phyloP scores from a whole-genome alignment of 768 basidiomycete genomes.

The Inosperma sp. region DNA sequence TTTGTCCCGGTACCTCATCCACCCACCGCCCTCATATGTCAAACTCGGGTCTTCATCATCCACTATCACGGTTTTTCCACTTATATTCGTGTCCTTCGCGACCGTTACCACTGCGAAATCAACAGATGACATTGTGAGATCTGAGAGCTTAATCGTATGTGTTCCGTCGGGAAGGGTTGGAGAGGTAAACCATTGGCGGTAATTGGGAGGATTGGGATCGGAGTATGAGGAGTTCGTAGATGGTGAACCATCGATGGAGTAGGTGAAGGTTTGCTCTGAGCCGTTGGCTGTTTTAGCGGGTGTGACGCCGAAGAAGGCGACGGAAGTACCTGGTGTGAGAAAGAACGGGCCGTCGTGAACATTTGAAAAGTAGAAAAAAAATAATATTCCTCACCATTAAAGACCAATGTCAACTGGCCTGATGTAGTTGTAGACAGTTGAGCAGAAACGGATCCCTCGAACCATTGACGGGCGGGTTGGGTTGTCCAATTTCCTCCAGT shows the following conservation, averaged over 20 bases:
- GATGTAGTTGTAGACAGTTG: no score
- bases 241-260: constrained; percentile 22
- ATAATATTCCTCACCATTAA: not conserved
- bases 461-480: no score
- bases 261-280: constrained; percentile 16
- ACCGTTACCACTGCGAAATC: constrained; percentile 25
- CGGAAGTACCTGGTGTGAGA: constrained; percentile 25
- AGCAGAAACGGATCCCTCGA: no score
- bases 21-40: constrained; percentile 11
- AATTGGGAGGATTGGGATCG: constrained; percentile 24
- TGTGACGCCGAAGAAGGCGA: constrained; percentile 23
- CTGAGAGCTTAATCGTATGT: constrained; percentile 21
- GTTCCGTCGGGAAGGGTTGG: constrained; percentile 22
- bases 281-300: constrained; percentile 9
- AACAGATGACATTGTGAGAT: constrained; percentile 20
- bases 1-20: constrained; percentile 14
- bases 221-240: constrained; percentile 19
- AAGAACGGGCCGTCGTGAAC: no score
- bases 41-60: constrained; percentile 21
- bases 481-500: no score
- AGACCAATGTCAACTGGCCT: no score
- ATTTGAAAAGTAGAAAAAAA: not conserved
- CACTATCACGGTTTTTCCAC: constrained; percentile 18
- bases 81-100: constrained; percentile 19
- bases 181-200: constrained; percentile 28